Evolutionary conservation across 1,139 yeast genomes (phyloP).

Genomic region (Sugiyamaella castrensis): DNA sequence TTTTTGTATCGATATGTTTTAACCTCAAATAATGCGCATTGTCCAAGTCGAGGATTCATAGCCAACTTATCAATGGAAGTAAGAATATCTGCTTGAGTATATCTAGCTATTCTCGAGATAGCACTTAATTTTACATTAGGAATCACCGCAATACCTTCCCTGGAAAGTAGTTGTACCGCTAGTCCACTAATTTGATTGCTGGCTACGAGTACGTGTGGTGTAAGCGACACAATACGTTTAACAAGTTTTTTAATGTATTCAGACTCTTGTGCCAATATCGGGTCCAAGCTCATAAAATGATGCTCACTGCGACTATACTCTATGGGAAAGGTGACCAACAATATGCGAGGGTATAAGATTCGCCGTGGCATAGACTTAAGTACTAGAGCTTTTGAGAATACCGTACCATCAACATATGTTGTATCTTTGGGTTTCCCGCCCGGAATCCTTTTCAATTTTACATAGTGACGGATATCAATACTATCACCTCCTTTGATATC

Average conservation of each 20-base stretch:
- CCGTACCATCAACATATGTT: constrained; percentile 67
- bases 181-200: constrained; percentile 82
- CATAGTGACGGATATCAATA: constrained; percentile 80
- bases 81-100: constrained; percentile 79
- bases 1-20: constrained; percentile 55
- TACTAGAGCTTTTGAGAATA: constrained; percentile 84
- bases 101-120: constrained; percentile 71
- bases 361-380: constrained; percentile 69
- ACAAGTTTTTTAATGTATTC: constrained; percentile 83
- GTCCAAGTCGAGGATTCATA: constrained; percentile 61
- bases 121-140: constrained; percentile 80
- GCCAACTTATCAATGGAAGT: constrained; percentile 64
- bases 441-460: constrained; percentile 76
- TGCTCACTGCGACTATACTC: constrained; percentile 74
- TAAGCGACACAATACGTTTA: constrained; percentile 68
- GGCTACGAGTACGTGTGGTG: constrained; percentile 76
- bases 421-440: constrained; percentile 68
- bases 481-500: constrained; percentile 65
- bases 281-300: constrained; percentile 73
- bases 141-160: constrained; percentile 75
- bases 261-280: constrained; percentile 82
- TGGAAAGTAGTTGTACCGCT: constrained; percentile 71
- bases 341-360: constrained; percentile 67
- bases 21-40: constrained; percentile 69
- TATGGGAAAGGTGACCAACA: constrained; percentile 82